Percentiles rank a stretch among this genome's conserved stretches.
These are phyloP conservation scores for Termitomyces heimii DNA, from an alignment of 768 basidiomycete species.

Conservation along the genomic window DNA sequence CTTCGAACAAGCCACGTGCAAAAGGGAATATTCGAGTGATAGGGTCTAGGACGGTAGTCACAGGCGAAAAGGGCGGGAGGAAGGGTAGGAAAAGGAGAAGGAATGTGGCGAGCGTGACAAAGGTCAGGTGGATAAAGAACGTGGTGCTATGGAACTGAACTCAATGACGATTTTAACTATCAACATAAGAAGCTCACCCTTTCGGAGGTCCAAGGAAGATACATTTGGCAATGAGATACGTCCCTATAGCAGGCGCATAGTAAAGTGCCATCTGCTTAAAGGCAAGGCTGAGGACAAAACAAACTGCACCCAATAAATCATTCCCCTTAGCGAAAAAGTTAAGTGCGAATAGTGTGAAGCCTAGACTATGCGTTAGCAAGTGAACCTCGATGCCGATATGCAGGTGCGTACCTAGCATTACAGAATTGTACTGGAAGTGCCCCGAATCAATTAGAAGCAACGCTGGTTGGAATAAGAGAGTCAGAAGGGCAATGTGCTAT, in stretches of 20 bases:
- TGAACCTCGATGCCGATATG: background rate
- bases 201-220: constrained; percentile 62
- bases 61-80: constrained; percentile 58
- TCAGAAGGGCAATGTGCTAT: constrained; percentile 65
- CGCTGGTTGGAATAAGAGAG: constrained; percentile 77
- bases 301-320: constrained; percentile 72
- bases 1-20: constrained; percentile 84
- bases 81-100: constrained; percentile 73
- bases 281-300: constrained; percentile 78
- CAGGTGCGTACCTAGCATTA: constrained; percentile 71
- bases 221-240: constrained; percentile 88
- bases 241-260: constrained; percentile 89
- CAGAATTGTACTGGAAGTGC: constrained; percentile 93
- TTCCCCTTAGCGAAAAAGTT: constrained; percentile 62
- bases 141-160: constrained; percentile 21
- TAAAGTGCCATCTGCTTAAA: constrained; percentile 98
- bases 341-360: constrained; percentile 63
- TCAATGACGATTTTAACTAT: background rate
- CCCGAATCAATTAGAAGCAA: constrained; percentile 85
- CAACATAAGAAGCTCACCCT: constrained; percentile 46
- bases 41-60: constrained; percentile 49
- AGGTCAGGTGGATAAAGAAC: constrained; percentile 63
- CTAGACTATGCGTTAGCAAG: constrained; percentile 25
- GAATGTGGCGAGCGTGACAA: constrained; percentile 60
- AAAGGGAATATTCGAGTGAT: constrained; percentile 89